Base-by-base conservation (phyloP, 2,329 filamentous ascomycete genomes). In the Trichophyton verrucosum region DNA sequence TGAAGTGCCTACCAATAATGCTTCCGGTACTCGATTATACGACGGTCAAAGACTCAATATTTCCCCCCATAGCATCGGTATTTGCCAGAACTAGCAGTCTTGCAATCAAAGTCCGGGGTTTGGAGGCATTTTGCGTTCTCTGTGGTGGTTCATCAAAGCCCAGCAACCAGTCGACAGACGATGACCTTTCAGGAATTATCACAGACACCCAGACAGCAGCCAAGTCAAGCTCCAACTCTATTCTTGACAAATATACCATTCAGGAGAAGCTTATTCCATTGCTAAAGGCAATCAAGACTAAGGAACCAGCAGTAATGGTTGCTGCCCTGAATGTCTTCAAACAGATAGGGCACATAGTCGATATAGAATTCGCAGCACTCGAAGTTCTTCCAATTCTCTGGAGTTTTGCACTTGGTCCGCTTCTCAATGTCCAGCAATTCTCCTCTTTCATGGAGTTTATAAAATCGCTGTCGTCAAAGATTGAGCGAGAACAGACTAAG, bases 291-390 rank as follows among this genome's bases (percentile, higher is more conserved):
- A 97, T 99, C 76, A 97, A 96, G 75, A 99, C 94, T 0, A 97
- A 96, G 71, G 94, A 99, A 72, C 94, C 94, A 0, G 91, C 91
- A 6, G 94, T 99, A 8, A 97, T 97, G 89, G 88, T 97, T 79
- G 91, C 92, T 4, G 87, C 91, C 0, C 78, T 97, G 38, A 86
- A 86, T 60, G 90, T 96, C 0, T 85, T 97, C 65, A 84, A 83
- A 57, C 87, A 96, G 57, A 86, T 99, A 30, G 91, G 91, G 7
- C 82, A 83, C 57, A 81, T 87, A 20, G 91, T 88, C 3, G 94
- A 97, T 70, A 83, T 86, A 1, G 94, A 96, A 51, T 97, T 96
- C 70, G 83, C 96, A 22, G 94, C 94, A 11, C 85, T 94, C 76
- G 92, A 97, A 61, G 85, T 96, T 15, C 77, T 99, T 9, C 94